A percentile compares a stretch with the other conserved stretches of the same genome.
These are phyloP conservation scores for Flaveria robusta DNA, from an alignment of 129 eudicot species.

Conservation along the genomic window DNA sequence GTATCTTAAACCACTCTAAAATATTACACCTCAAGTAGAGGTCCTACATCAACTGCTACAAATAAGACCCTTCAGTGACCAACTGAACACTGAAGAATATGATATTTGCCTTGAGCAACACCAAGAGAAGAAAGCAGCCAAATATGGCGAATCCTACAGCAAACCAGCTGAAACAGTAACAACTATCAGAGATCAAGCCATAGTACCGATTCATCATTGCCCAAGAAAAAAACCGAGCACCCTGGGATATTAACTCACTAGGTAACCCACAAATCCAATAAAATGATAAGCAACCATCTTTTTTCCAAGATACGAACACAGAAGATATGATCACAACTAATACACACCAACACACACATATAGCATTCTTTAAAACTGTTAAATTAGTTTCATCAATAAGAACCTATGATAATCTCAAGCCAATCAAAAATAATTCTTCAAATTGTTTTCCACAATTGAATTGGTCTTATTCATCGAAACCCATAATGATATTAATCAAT, in stretches of 20 bases:
- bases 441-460: neutral
- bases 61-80: conserved; percentile 9
- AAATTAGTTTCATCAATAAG: neutral
- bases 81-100: neutral
- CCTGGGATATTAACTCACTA: neutral
- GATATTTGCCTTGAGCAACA: neutral
- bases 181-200: conserved; percentile 20
- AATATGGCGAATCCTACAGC: conserved; percentile 12
- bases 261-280: too few species aligned
- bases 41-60: neutral
- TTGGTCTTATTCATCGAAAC: neutral
- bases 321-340: neutral
- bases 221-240: neutral
- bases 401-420: neutral
- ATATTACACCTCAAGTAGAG: conserved; percentile 11
- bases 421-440: neutral
- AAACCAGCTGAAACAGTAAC: conserved; percentile 25
- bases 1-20: conserved; percentile 18
- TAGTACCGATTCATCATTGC: neutral
- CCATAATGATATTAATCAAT: too few species aligned
- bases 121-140: conserved; percentile 6
- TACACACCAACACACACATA: neutral
- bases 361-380: too few species aligned
- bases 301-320: neutral
- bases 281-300: neutral